Conservation (phyloP, 768 basidiomycete species). For the Agrocybe praecox region DNA sequence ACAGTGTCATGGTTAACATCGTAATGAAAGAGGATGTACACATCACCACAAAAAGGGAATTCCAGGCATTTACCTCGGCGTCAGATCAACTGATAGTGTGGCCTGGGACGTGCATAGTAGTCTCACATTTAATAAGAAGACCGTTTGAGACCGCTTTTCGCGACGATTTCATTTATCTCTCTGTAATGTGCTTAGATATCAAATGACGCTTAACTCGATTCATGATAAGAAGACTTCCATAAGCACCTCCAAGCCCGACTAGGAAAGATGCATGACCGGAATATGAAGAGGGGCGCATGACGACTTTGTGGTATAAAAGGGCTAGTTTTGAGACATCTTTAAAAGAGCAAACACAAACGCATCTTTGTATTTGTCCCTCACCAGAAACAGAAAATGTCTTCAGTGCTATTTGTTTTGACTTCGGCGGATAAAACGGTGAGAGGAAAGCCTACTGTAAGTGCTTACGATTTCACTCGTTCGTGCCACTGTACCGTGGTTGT, state of each 20-base stretch:
- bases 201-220: too few relatives aligned
- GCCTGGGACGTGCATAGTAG: background rate
- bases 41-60: too few relatives aligned
- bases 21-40: too few relatives aligned
- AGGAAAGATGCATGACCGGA: too few relatives aligned
- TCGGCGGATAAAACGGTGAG: conserved; percentile 63
- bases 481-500: too few relatives aligned
- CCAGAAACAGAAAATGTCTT: conserved; percentile 31
- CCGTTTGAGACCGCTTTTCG: background rate
- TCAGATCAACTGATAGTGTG: too few relatives aligned
- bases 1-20: too few relatives aligned
- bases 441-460: background rate
- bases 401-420: conserved; percentile 74
- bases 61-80: too few relatives aligned
- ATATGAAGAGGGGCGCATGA: background rate
- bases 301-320: background rate
- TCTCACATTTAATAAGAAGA: background rate
- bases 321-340: background rate
- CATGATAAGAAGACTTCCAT: background rate
- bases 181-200: too few relatives aligned
- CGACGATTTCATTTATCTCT: too few relatives aligned
- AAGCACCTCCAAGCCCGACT: background rate
- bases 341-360: background rate
- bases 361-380: background rate
- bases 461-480: background rate